These are phyloP conservation scores for Talaromyces thailandensis DNA, from an alignment of 495 filamentous ascomycete species.

Conservation along the genomic window DNA sequence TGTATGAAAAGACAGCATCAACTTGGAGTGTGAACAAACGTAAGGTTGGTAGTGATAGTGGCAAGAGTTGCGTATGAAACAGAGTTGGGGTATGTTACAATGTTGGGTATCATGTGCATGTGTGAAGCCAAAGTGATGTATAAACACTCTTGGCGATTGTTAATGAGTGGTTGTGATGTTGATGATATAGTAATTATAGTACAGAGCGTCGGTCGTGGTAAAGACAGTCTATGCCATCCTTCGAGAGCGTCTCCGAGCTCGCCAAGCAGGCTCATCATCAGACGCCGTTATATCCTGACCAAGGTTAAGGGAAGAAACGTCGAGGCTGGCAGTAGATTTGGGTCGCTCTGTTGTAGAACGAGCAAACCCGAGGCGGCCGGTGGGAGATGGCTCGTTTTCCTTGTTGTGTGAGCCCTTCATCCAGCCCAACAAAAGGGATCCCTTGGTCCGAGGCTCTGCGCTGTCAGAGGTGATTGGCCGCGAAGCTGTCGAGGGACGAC, in stretches of 20 bases:
- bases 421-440: constrained; percentile 35
- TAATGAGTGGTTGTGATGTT: background rate
- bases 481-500: constrained; percentile 10
- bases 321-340: constrained; percentile 13
- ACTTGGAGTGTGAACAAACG: background rate
- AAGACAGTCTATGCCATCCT: background rate
- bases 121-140: background rate
- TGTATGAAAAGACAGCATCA: background rate
- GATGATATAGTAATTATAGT: background rate
- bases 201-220: background rate
- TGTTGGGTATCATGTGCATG: background rate
- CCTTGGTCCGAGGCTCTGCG: constrained; percentile 28
- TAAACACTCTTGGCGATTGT: background rate
- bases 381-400: constrained; percentile 14
- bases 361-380: background rate
- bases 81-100: background rate
- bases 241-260: constrained; percentile 27
- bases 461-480: constrained; percentile 23
- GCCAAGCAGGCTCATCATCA: constrained; percentile 17
- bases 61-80: background rate
- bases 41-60: background rate
- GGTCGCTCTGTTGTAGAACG: constrained; percentile 3
- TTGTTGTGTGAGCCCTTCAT: constrained; percentile 31
- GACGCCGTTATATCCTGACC: constrained; percentile 8
- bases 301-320: background rate